Base-by-base conservation (phyloP, 148 eudicot species). In the Chenopodium album region DNA sequence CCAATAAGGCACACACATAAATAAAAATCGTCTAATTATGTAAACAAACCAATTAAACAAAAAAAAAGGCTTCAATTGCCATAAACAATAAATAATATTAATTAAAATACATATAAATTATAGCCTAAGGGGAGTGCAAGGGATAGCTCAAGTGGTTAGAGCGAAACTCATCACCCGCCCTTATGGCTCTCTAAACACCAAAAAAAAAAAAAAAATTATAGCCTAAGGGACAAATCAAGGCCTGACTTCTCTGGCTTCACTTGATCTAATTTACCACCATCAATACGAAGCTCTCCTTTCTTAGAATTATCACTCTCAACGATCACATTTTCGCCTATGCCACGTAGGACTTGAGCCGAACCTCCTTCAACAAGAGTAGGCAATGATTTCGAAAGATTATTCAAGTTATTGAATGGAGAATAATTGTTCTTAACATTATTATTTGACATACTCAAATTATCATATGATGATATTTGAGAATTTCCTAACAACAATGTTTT, bases 181-280 rank as follows among this genome's bases (percentile, higher is more conserved):
- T 28, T 28, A 0, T 28, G 29, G 29, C 29, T 28, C 29, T 28
- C 29, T 28, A 28, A 28, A 28, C 29, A 28, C 29, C 29, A 28
- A 28, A 28, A 28, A 28, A 28, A 28, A 28, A 28, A 28, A 28
- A 28, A 28, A 26, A 66, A 59, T 84, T 29, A 84, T 71, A 84
- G 86, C 78, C 73, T 80, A n/a, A 84, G 71, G 48, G 84, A 80
- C 32, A 84, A 81, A 73, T 84, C 86, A 77, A 84, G 86, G 67
- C 69, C 26, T 72, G 76, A 48, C 41, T 20, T 65, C 47, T 80
- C 86, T 4, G 44, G 69, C 50, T 76, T 71, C 23, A 32, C 7
- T 80, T 80, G 80, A 2, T 71, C 81, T 77, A 67, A 37, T n/a
- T 76, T 84, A 16, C 50, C 83, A 16, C 50, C 44, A 71, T 1